Base-by-base conservation (phyloP, 192 early-diverging fungal genomes). In the Thamnidium elegans region DNA sequence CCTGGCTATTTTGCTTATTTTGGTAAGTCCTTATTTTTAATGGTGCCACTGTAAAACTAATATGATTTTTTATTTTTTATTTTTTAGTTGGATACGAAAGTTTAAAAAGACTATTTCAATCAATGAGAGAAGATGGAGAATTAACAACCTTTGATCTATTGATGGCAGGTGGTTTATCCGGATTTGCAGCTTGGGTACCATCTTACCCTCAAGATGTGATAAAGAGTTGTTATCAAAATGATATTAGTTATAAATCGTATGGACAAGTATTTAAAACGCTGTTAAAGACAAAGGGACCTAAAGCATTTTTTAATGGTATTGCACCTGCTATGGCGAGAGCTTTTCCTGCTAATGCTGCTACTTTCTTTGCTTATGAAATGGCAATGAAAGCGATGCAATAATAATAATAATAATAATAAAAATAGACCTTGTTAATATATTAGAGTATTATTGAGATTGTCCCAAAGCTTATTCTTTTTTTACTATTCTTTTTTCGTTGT, bases 1-100 rank as follows among this genome's bases (percentile, higher is more conserved):
- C 94, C 95, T 17, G 94, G 94, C 50, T 94, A 90, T 74, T 92
- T 91, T 30, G 85, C 90, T 1, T 99, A 95, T 80, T 96, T 97
- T 84, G 90, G 92, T 84, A 78, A 66, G 63, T 65, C 9, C 36
- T 39, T 36, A 36, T 36, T 36, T 36, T 36, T 36, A 15, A n/a
- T n/a, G 43, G 15, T 42, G 23, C 31, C 26, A 13, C 9, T 30
- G 50, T 19, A 50, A 43, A 55, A 50, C 11, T 50, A 50, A 23
- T 6, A 32, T 54, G 39, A n/a, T 50, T 26, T 36, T 7, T 36
- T 36, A 7, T 7, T 36, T 36, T 36, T 36, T 7, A 36, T 36
- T 3, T 50, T 50, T 42, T 53, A 84, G 82, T 84, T 19, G 87
- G 88, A 7, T 99, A 97, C 70, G 97, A 99, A 74, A 74, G 89